Evolutionary conservation across 345 rosid genomes (phyloP).

Genomic region (Citropsis articulata): DNA sequence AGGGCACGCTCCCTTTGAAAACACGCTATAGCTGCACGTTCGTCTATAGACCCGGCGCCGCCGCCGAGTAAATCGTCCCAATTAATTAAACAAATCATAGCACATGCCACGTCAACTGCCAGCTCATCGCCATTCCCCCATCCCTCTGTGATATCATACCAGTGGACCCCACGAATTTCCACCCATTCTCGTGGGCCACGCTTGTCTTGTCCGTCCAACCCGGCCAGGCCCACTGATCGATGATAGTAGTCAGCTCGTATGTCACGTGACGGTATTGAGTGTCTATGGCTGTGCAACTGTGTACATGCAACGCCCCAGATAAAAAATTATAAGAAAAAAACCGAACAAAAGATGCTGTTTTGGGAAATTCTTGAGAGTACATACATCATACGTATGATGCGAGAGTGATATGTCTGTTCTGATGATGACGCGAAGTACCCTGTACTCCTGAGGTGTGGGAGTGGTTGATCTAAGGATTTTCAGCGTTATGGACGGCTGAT

Average conservation of each 20-base stretch:
- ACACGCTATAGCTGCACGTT: slow-evolving; percentile 16
- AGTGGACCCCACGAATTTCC: slow-evolving; percentile 6
- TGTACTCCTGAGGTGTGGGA: not conserved
- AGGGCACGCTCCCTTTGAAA: slow-evolving; percentile 2
- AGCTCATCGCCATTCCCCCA: slow-evolving; percentile 2
- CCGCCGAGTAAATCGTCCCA: slow-evolving; percentile 16
- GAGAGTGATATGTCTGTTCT: not conserved
- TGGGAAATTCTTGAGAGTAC: not conserved
- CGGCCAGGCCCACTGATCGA: not conserved
- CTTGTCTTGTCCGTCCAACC: not conserved
- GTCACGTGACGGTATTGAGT: not conserved
- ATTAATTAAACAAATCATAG: slow-evolving; percentile 9
- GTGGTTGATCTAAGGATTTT: slow-evolving; percentile 3
- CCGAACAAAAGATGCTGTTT: not conserved
- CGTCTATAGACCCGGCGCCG: not conserved
- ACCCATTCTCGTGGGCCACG: slow-evolving; percentile 5
- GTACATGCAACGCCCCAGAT: not conserved
- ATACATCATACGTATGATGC: not conserved
- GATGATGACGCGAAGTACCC: not conserved
- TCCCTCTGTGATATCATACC: not conserved
- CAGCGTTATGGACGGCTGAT: slow-evolving; percentile 14
- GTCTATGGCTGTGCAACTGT: too few relatives aligned
- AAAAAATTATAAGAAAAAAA: too few relatives aligned
- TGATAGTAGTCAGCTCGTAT: not conserved
- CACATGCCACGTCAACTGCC: slow-evolving; percentile 12